Conservation (phyloP, 192 early-diverging fungal genomes). For the Backusella parvicylindrica region DNA sequence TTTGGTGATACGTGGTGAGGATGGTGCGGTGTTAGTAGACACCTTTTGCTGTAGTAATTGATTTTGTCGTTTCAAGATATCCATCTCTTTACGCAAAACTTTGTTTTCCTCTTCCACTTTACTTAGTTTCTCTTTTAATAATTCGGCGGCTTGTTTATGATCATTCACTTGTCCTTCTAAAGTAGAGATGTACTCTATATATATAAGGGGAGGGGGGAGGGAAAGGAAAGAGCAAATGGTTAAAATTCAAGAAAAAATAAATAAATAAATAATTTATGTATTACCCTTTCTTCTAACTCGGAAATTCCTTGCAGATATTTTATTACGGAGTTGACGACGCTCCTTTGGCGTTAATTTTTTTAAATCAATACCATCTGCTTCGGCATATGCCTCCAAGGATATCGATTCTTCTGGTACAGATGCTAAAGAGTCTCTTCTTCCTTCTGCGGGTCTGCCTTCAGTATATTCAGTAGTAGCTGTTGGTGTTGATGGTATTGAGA, state of each 20-base stretch:
- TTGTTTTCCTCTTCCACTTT: conserved; percentile 35
- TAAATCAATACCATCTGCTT: conserved; percentile 41
- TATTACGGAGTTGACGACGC: conserved; percentile 72
- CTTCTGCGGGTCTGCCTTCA: background rate
- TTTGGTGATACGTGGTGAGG: background rate
- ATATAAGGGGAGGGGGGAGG: background rate
- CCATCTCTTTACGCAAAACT: conserved; percentile 25
- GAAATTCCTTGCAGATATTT: conserved; percentile 73
- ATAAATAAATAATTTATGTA: background rate
- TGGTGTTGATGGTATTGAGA: background rate
- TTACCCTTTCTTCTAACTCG: conserved; percentile 64
- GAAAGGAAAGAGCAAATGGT: background rate
- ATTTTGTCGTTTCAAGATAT: conserved; percentile 30
- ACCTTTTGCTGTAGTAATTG: conserved; percentile 25
- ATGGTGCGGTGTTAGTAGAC: background rate
- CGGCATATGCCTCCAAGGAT: conserved; percentile 18
- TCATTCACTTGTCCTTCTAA: conserved; percentile 33
- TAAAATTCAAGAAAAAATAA: background rate
- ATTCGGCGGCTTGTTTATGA: conserved; percentile 28
- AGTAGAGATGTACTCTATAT: conserved; percentile 35
- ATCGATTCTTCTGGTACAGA: conserved; percentile 5
- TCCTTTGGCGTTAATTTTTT: conserved; percentile 59
- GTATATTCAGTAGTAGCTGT: background rate
- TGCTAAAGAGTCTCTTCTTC: conserved; percentile 8
- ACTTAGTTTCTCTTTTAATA: conserved; percentile 17